A percentile compares a stretch with the other conserved stretches of the same genome.
These are phyloP conservation scores for Venturia effusa DNA, from an alignment of 2,329 filamentous ascomycete genomes.

Conservation along the genomic window DNA sequence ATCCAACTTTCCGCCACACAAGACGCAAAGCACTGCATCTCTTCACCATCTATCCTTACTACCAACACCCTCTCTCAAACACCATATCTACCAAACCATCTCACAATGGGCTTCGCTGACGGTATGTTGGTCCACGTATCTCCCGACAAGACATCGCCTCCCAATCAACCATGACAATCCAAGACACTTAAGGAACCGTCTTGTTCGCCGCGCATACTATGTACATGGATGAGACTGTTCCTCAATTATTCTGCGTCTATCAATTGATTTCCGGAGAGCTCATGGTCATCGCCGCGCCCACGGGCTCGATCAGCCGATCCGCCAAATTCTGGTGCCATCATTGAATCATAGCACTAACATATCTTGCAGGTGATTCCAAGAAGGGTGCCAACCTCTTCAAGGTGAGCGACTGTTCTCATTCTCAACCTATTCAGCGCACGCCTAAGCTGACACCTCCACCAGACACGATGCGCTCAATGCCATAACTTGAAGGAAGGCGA, in stretches of 20 bases:
- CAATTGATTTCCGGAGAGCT: background rate
- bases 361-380: slow-evolving; percentile 66
- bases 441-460: slow-evolving; percentile 16
- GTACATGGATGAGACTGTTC: background rate
- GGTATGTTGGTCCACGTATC: slow-evolving; percentile 14
- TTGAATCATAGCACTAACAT: background rate
- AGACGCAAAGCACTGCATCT: background rate
- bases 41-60: background rate
- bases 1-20: background rate
- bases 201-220: background rate
- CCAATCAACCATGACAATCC: background rate
- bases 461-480: slow-evolving; percentile 95
- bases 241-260: background rate
- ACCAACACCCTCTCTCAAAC: background rate
- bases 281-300: background rate
- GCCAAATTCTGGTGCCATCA: background rate
- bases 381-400: slow-evolving; percentile 99
- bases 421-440: background rate
- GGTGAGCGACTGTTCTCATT: slow-evolving; percentile 30
- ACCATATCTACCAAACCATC: background rate
- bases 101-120: slow-evolving; percentile 10
- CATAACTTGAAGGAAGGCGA: slow-evolving; percentile 87
- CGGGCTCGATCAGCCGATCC: background rate
- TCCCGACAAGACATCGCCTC: slow-evolving; percentile 4
- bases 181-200: background rate